Base-by-base conservation (phyloP, 768 basidiomycete genomes). In the Suillus discolor region DNA sequence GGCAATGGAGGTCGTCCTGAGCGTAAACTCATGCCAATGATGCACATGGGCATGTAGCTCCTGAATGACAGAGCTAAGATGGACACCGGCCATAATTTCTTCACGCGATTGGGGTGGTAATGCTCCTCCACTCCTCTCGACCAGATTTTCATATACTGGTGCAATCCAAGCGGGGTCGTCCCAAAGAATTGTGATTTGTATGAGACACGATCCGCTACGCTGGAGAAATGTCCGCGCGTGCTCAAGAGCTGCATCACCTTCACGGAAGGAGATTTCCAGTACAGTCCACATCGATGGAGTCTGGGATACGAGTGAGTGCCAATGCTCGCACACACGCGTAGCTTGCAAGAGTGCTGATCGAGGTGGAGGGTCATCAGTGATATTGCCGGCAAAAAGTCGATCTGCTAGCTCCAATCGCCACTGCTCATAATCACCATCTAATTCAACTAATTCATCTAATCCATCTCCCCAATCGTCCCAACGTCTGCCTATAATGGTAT, bases 111-210 rank as follows among this genome's bases (percentile, higher is more conserved):
- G 31, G 16, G 18, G 28, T 31, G 25, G 25, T 6, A 54, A 9
- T 31, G 4, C 25, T 51, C 49, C 25, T 16, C 7, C 7, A 28
- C 4, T 15, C 13, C 6, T 49, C 3, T 16, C 25, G 4, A 28
- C 15, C 2, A 28, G 25, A 9, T 28, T 25, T 25, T 12, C 2
- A 3, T 2, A 6, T 7, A 25, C 8, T 6, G 53, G 53, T 4
- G 31, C 28, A 6, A 31, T 31, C 53, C 53, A 54, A 31, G 53
- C 18, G 28, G n/a, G 57, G n/a, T 57, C 4, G 23, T 57, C 57
- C 57, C 57, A 57, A n/a, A 57, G 57, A 38, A 57, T 15, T 38
- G 57, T 57, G n/a, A 57, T 23, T 23, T 57, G 6, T 13, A 57
- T 6, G 36, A 15, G 57, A 39, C n/a, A 6, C 16, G 57, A 23